A percentile compares a stretch with the other conserved stretches of the same genome.
phyloP scores from a whole-genome alignment of 148 eudicot genomes.

The Chenopodium album region DNA sequence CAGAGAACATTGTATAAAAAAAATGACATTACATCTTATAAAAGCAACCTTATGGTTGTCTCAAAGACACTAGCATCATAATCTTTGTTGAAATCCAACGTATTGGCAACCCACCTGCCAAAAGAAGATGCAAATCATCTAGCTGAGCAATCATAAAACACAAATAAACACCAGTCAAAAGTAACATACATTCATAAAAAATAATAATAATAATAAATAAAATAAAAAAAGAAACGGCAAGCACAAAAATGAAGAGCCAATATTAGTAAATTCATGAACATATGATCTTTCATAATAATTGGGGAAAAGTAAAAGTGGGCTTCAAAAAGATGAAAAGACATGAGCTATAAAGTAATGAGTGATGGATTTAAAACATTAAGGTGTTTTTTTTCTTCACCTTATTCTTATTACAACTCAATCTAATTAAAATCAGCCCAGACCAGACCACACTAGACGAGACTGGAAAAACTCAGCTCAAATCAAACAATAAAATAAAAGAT shows the following conservation, averaged over 20 bases:
- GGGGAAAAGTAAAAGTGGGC: not conserved
- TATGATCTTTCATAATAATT: not conserved
- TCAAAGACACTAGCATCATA: constrained; percentile 97
- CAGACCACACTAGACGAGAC: too few species aligned
- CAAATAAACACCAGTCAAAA: not conserved
- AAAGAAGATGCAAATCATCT: constrained; percentile 22
- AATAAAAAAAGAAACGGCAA: not conserved
- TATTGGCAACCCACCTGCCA: constrained; percentile 87
- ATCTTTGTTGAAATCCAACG: constrained; percentile 91
- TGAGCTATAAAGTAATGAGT: too few species aligned
- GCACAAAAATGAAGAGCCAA: not conserved
- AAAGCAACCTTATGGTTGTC: constrained; percentile 98
- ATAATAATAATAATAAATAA: not conserved
- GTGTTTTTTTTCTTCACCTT: too few species aligned
- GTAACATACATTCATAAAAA: not conserved
- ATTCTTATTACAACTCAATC: too few species aligned
- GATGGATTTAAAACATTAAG: too few species aligned
- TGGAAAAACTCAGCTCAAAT: too few species aligned
- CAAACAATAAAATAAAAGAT: too few species aligned
- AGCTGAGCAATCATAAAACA: not conserved
- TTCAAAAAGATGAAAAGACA: too few species aligned
- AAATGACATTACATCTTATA: constrained; percentile 65
- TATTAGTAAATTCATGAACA: not conserved
- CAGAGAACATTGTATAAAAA: not conserved
- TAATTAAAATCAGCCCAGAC: too few species aligned